Conservation (phyloP, 2,329 filamentous ascomycete genomes). For the Rugonectria rugulosa region DNA sequence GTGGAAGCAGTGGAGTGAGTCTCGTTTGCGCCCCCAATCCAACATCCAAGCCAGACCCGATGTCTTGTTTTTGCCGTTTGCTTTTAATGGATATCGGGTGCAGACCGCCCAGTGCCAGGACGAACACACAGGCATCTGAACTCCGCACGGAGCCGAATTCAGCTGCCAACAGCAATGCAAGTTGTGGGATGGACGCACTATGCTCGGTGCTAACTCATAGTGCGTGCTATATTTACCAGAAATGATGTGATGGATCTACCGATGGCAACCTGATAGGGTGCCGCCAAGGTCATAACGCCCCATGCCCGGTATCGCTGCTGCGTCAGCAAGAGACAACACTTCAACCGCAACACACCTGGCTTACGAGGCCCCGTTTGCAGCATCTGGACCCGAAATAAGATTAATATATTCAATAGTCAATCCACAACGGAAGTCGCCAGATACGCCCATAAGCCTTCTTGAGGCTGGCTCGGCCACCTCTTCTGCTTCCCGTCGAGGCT, state of each 20-base stretch:
- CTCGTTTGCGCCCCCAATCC: neutral
- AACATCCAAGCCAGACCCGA: neutral
- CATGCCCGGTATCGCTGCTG: neutral
- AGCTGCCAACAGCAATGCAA: neutral
- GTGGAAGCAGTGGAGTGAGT: neutral
- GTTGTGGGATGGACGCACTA: neutral
- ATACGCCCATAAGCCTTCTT: neutral
- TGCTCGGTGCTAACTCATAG: neutral
- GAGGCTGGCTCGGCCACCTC: too few species aligned
- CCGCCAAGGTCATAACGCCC: neutral
- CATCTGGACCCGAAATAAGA: neutral
- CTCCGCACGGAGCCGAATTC: constrained; percentile 4
- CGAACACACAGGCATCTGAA: neutral
- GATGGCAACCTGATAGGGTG: neutral
- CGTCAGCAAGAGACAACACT: neutral
- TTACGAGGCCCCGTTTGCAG: constrained; percentile 3
- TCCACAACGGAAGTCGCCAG: constrained; percentile 5
- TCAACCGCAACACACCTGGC: neutral
- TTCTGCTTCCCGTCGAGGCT: constrained; percentile 15
- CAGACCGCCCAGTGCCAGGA: neutral
- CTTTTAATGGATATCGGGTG: neutral
- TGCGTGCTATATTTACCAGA: constrained; percentile 7
- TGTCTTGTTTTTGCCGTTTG: neutral
- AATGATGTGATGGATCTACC: constrained; percentile 8
- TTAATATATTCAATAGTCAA: constrained; percentile 1